phyloP scores from a whole-genome alignment of 2,329 filamentous ascomycete species.

The Juglanconis sp. region DNA sequence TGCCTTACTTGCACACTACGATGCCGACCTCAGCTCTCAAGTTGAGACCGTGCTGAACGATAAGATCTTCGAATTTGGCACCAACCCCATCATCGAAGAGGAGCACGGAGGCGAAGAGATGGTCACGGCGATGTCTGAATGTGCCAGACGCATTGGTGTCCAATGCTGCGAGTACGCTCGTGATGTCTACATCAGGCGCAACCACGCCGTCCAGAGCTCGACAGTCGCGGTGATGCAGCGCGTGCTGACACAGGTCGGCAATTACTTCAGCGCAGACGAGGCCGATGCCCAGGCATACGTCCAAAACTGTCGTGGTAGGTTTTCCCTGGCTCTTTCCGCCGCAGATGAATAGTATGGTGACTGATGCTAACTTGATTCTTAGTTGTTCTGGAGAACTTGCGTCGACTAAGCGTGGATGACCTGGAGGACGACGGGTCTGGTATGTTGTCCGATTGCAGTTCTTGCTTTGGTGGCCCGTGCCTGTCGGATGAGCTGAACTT shows the following conservation, averaged over 20 bases:
- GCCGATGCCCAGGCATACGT: slow-evolving; percentile 32
- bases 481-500: neutral
- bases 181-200: slow-evolving; percentile 42
- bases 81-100: slow-evolving; percentile 27
- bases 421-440: slow-evolving; percentile 58
- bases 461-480: slow-evolving; percentile 19
- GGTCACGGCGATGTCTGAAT: slow-evolving; percentile 30
- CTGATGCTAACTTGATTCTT: neutral
- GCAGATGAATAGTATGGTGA: neutral
- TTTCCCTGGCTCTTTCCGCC: too few relatives aligned
- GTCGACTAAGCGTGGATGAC: slow-evolving; percentile 53
- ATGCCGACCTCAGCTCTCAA: slow-evolving; percentile 37
- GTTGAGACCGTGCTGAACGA: slow-evolving; percentile 43
- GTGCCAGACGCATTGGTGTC: slow-evolving; percentile 40
- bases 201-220: slow-evolving; percentile 39
- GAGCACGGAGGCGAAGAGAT: slow-evolving; percentile 29
- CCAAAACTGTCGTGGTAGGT: slow-evolving; percentile 36
- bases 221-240: slow-evolving; percentile 40
- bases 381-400: slow-evolving; percentile 48
- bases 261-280: slow-evolving; percentile 35
- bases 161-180: slow-evolving; percentile 45
- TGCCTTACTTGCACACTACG: slow-evolving; percentile 45
- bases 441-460: slow-evolving; percentile 43
- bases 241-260: slow-evolving; percentile 39
- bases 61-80: slow-evolving; percentile 38